Evolutionary conservation across 169 alveolate species (phyloP).

Genomic region (Eimeria necatrix): DNA sequence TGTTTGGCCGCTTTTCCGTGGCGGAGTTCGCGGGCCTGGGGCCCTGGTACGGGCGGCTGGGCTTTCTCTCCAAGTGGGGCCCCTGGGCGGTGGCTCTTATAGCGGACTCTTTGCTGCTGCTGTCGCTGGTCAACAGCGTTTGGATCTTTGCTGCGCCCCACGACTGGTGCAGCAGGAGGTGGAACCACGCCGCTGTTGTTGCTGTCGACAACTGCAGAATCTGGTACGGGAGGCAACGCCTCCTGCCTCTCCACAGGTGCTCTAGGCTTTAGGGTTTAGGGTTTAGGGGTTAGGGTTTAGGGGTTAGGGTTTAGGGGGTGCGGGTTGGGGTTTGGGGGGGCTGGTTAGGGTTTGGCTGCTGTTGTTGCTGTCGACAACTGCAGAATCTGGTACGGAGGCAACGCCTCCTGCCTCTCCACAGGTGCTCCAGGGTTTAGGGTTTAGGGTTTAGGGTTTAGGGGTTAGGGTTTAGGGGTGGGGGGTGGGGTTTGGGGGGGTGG

Average conservation of each 20-base stretch:
- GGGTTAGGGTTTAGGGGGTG: no score
- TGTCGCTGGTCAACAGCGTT: slow-evolving; percentile 11
- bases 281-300: neutral
- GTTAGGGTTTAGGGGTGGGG: no score
- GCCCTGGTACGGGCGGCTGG: slow-evolving; percentile 49
- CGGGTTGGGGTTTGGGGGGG: no score
- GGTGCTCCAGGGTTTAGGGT: neutral
- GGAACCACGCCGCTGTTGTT: slow-evolving; percentile 25
- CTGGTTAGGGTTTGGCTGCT: no score
- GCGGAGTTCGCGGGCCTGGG: slow-evolving; percentile 67
- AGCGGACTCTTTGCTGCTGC: neutral
- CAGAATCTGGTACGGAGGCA: slow-evolving; percentile 57
- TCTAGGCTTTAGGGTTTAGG: neutral
- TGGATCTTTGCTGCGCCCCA: slow-evolving; percentile 61
- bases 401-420: slow-evolving; percentile 1
- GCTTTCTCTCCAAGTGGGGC: slow-evolving; percentile 63
- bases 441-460: neutral
- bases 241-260: slow-evolving; percentile 19
- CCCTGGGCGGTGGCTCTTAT: slow-evolving; percentile 66
- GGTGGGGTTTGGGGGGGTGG: no score
- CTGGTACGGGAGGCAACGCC: slow-evolving; percentile 59
- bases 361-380: slow-evolving; percentile 71
- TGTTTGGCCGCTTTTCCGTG: slow-evolving; percentile 32
- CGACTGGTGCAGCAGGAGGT: slow-evolving; percentile 73
- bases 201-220: slow-evolving; percentile 72